Evolutionary conservation across 768 basidiomycete genomes (phyloP).

Genomic region (Thelephora ganbajun): DNA sequence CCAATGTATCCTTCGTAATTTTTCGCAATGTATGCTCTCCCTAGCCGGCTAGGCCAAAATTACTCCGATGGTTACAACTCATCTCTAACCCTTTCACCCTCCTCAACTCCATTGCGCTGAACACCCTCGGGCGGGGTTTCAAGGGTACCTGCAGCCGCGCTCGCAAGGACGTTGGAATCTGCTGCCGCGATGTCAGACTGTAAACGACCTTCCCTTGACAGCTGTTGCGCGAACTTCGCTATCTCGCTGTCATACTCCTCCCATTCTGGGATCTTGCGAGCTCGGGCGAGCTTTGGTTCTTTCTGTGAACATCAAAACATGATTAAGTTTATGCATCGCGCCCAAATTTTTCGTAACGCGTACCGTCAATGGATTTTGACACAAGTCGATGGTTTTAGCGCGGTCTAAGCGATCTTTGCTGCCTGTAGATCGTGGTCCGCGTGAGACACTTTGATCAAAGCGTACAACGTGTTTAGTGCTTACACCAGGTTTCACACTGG

Average conservation of each 20-base stretch:
- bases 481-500: neutral
- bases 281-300: conserved; percentile 90
- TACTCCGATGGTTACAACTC: too few relatives aligned
- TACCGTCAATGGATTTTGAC: conserved; percentile 92
- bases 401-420: conserved; percentile 72
- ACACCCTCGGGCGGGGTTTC: too few relatives aligned
- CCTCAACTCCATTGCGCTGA: too few relatives aligned
- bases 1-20: too few relatives aligned
- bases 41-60: too few relatives aligned
- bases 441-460: conserved; percentile 3
- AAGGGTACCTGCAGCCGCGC: conserved; percentile 20
- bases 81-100: too few relatives aligned
- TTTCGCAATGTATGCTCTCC: too few relatives aligned
- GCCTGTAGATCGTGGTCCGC: conserved; percentile 24
- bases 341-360: conserved; percentile 12
- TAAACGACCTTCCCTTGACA: conserved; percentile 60
- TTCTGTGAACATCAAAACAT: conserved; percentile 38
- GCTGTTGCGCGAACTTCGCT: conserved; percentile 59
- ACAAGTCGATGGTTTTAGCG: conserved; percentile 87
- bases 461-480: conserved; percentile 99
- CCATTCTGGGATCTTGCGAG: conserved; percentile 96
- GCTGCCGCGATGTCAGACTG: conserved; percentile 52
- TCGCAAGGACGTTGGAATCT: conserved; percentile 55
- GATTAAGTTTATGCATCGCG: neutral
- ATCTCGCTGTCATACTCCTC: conserved; percentile 89